phyloP scores from a whole-genome alignment of 2,329 filamentous ascomycete species.

The Alternaria rosae region DNA sequence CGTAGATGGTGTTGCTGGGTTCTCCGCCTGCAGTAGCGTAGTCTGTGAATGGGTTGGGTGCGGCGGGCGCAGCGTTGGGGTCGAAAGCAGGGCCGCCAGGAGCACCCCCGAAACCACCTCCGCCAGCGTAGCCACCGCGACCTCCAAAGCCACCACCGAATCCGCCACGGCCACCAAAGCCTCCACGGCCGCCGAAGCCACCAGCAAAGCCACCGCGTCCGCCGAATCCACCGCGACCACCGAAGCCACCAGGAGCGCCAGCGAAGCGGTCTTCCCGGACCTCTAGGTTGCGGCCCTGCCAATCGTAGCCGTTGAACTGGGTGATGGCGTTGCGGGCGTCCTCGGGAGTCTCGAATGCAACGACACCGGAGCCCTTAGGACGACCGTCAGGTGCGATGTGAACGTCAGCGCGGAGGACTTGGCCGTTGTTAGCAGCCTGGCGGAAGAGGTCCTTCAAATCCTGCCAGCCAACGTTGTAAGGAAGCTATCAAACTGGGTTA shows the following conservation, averaged over 20 bases:
- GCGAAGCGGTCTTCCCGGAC: conserved; percentile 97
- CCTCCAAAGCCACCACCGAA: conserved; percentile 58
- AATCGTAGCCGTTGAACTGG: conserved; percentile 98
- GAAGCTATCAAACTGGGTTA: conserved; percentile 72
- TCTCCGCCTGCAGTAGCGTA: conserved; percentile 88
- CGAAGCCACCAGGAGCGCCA: conserved; percentile 56
- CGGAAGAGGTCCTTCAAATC: conserved; percentile 98
- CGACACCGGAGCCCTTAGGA: conserved; percentile 95
- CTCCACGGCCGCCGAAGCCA: conserved; percentile 48
- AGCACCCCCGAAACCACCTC: conserved; percentile 53
- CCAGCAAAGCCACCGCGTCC: conserved; percentile 27
- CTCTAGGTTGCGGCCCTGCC: conserved; percentile 92
- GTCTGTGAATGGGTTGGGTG: conserved; percentile 93
- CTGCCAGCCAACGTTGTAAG: conserved; percentile 98
- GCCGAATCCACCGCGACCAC: conserved; percentile 50
- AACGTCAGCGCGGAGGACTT: conserved; percentile 91
- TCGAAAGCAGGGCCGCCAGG: conserved; percentile 54
- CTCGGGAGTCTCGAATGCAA: conserved; percentile 93
- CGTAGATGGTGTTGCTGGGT: conserved; percentile 84
- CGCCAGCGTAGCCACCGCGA: conserved; percentile 33
- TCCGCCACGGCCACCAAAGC: conserved; percentile 63
- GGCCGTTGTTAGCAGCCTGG: conserved; percentile 67
- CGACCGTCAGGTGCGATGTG: conserved; percentile 90
- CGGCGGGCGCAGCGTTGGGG: conserved; percentile 59
- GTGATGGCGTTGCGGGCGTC: conserved; percentile 95